phyloP scores from a whole-genome alignment of 2,329 filamentous ascomycete species.

The Claviceps cyperi region DNA sequence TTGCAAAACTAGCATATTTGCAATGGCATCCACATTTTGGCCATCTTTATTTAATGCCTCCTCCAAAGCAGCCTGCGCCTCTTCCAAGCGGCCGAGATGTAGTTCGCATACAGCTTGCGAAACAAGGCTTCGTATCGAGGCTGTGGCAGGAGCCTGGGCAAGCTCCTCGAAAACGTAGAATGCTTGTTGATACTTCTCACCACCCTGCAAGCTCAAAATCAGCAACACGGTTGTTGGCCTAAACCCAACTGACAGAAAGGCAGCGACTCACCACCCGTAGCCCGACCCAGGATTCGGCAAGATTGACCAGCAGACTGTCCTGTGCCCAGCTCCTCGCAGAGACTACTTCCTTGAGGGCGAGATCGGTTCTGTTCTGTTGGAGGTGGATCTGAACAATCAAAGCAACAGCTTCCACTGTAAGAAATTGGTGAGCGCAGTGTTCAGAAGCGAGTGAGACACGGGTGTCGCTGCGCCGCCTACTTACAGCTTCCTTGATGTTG shows the following conservation, averaged over 20 bases:
- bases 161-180: constrained; percentile 98
- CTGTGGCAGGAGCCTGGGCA: constrained; percentile 70
- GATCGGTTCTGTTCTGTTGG: constrained; percentile 77
- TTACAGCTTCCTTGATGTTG: constrained; percentile 77
- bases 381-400: constrained; percentile 87
- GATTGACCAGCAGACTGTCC: constrained; percentile 82
- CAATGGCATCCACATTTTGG: constrained; percentile 58
- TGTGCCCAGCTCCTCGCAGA: constrained; percentile 87
- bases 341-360: constrained; percentile 78
- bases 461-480: constrained; percentile 18
- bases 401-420: constrained; percentile 59
- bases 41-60: constrained; percentile 65
- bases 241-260: background rate
- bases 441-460: too few relatives aligned
- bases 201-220: constrained; percentile 44
- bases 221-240: constrained; percentile 8
- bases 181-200: constrained; percentile 88
- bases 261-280: constrained; percentile 54
- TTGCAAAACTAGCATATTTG: constrained; percentile 69
- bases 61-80: constrained; percentile 75
- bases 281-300: constrained; percentile 92
- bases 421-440: constrained; percentile 11
- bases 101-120: constrained; percentile 85
- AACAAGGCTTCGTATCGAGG: constrained; percentile 61
- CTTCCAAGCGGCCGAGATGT: constrained; percentile 75